These are phyloP conservation scores for Linderina pennispora DNA, from an alignment of 192 early-diverging fungal species.

Conservation along the genomic window DNA sequence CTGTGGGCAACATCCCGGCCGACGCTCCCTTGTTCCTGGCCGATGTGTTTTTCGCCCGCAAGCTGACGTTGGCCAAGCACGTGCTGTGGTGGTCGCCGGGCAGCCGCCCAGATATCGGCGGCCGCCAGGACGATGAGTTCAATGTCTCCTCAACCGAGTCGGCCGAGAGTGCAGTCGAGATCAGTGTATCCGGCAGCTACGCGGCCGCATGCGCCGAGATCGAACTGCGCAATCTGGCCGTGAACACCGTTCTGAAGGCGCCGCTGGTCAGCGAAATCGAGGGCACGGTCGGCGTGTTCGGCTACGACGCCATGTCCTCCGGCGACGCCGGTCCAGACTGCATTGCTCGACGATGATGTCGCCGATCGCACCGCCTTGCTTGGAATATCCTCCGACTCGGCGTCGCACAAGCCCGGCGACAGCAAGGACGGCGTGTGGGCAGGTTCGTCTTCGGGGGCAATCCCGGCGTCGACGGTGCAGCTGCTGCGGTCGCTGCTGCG, in stretches of 20 bases:
- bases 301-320: constrained; percentile 14
- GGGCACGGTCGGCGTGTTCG: constrained; percentile 49
- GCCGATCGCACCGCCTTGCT: background rate
- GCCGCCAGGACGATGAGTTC: constrained; percentile 51
- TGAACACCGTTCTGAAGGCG: constrained; percentile 78
- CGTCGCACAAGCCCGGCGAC: background rate
- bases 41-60: constrained; percentile 81
- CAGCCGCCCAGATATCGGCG: constrained; percentile 80
- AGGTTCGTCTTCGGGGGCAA: constrained; percentile 11
- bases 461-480: constrained; percentile 52
- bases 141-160: background rate
- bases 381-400: background rate
- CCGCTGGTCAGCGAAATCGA: constrained; percentile 74
- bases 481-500: constrained; percentile 74
- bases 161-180: constrained; percentile 50
- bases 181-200: constrained; percentile 73
- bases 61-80: constrained; percentile 69
- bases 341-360: constrained; percentile 10
- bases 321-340: background rate
- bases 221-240: constrained; percentile 68
- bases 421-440: background rate
- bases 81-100: constrained; percentile 88
- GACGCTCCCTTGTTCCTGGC: constrained; percentile 77
- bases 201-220: constrained; percentile 79
- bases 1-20: constrained; percentile 80